phyloP scores from a whole-genome alignment of 163 green algal genomes.

The Dunaliella salina region DNA sequence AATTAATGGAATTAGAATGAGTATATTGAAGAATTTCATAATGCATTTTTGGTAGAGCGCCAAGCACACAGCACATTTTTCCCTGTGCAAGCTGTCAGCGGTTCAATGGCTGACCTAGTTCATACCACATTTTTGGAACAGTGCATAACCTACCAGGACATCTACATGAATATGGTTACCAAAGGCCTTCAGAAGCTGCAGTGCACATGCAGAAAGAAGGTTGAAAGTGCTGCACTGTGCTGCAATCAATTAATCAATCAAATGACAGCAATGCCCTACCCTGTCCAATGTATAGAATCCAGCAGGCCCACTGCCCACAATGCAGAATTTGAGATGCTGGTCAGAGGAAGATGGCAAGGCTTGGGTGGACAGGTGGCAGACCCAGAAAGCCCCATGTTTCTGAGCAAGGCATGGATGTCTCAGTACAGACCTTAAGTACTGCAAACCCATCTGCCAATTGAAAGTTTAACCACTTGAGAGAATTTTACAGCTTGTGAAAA shows the following conservation, averaged over 20 bases:
- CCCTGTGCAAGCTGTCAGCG: not conserved
- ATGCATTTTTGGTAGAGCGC: not conserved
- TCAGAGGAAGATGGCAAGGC: not conserved
- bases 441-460: too few species aligned
- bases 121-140: not conserved
- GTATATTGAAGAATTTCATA: not conserved
- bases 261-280: slow-evolving; percentile 32
- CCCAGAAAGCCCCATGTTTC: too few species aligned
- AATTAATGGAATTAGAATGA: not conserved
- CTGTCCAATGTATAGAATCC: slow-evolving; percentile 77
- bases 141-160: slow-evolving; percentile 45
- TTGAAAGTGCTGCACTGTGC: not conserved
- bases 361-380: not conserved
- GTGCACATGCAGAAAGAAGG: not conserved
- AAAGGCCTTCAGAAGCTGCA: slow-evolving; percentile 67
- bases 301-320: slow-evolving; percentile 81
- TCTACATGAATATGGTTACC: slow-evolving; percentile 47
- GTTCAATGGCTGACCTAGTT: not conserved
- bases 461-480: too few species aligned
- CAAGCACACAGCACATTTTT: not conserved
- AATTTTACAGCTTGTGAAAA: too few species aligned
- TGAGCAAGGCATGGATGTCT: too few species aligned
- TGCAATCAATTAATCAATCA: not conserved
- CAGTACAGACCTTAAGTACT: too few species aligned
- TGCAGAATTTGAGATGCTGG: slow-evolving; percentile 40